Evolutionary conservation across 495 filamentous ascomycete species (phyloP), one percentile per base, ranked within the genome.

Genomic region (Hypoxylon cercidicola): DNA sequence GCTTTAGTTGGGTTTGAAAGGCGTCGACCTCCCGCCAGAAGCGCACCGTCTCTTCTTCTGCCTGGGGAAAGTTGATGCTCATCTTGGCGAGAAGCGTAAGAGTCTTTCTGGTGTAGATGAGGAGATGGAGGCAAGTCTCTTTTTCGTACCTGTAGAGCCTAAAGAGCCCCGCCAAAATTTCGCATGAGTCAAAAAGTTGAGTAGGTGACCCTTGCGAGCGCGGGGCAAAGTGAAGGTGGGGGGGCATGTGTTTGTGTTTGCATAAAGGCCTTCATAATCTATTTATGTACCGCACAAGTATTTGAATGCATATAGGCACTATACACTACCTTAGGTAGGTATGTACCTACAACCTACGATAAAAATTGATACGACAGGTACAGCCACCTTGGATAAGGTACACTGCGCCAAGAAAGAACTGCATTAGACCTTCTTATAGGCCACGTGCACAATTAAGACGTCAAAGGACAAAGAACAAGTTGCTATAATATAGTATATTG

Each of bases 1-100:
- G 64, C 55, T 89, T 89, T 32, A 93, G 85, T 77, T 90, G 64
- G 3, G 64, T 68, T 37, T 68, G 64, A 37, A 68, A 68, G 12
- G 88, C 49, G 64, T 62, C 25, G 46, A 78, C 44, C 66, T 77
- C 59, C 53, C 73, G 53, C 64, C 64, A 68, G 50, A 68, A 68
- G 43, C 60, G 64, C n/a, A 68, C 64, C 13, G 30, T 51, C 4
- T 68, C 64, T 50, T 68, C 64, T 18, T 68, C 64, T 32, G 59
- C 28, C 39, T 51, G 41, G 8, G 64, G 64, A 19, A 68, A 68
- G 19, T 50, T 68, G 21, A 68, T 68, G 23, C 64, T 68, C 64
- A 68, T 68, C 48, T 63, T 60, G 54, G 51, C 54, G 55, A 68
- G 40, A 55, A 2, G 37, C 37, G 3, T 12, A 40, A 16, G 7